These are phyloP conservation scores for Calonectria fujianensis DNA, from an alignment of 2,329 filamentous ascomycete species.

Conservation along the genomic window DNA sequence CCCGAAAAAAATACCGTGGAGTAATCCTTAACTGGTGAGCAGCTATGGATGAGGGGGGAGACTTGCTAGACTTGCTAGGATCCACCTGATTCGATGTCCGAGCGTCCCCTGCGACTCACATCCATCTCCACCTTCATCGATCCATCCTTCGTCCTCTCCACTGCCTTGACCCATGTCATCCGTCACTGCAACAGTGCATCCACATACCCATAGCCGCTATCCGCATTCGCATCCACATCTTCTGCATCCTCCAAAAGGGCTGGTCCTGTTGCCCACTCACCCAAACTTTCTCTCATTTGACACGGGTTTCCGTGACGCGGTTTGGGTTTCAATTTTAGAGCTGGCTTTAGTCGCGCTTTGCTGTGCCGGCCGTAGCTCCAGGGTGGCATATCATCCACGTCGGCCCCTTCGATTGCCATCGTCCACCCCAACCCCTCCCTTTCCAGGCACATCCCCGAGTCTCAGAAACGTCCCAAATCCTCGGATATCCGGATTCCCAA, in stretches of 20 bases:
- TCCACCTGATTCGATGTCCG: slow-evolving; percentile 47
- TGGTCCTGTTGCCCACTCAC: slow-evolving; percentile 1
- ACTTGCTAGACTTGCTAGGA: slow-evolving; percentile 30
- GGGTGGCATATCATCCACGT: slow-evolving; percentile 10
- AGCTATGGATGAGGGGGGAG: neutral
- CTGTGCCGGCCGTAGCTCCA: slow-evolving; percentile 1
- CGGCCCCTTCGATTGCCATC: slow-evolving; percentile 25
- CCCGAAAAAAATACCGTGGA: neutral
- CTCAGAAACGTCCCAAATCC: slow-evolving; percentile 22
- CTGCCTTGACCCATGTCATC: slow-evolving; percentile 7
- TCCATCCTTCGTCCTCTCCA: slow-evolving; percentile 25
- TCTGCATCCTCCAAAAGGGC: slow-evolving; percentile 24
- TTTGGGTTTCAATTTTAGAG: slow-evolving; percentile 25
- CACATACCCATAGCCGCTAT: slow-evolving; percentile 14
- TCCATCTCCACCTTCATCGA: slow-evolving; percentile 43
- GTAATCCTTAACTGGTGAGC: neutral
- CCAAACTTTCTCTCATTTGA: slow-evolving; percentile 18
- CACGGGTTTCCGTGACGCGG: slow-evolving; percentile 10
- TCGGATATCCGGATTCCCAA: slow-evolving; percentile 35
- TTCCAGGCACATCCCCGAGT: slow-evolving; percentile 18
- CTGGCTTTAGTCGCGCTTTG: slow-evolving; percentile 21
- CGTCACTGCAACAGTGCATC: slow-evolving; percentile 6
- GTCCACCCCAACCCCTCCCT: slow-evolving; percentile 13
- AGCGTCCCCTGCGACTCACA: slow-evolving; percentile 39
- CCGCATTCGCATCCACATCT: slow-evolving; percentile 30